A percentile compares a stretch with the other conserved stretches of the same genome.
phyloP scores from a whole-genome alignment of 805 yeast genomes.

The Naumovozyma dairenensis region DNA sequence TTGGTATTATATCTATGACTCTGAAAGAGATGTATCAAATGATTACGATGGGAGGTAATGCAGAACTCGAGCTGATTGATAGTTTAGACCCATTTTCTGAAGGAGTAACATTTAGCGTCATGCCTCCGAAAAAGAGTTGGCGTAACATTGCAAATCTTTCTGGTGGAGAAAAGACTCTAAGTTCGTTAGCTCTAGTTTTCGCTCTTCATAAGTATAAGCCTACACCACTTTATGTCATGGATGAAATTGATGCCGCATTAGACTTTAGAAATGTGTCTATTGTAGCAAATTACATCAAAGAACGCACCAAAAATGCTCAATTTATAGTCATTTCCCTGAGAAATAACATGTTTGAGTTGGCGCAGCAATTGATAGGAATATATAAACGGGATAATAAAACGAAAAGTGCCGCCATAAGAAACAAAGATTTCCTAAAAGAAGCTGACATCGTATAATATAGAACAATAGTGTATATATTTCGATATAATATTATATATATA shows the following conservation, averaged over 20 bases:
- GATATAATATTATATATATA: not conserved
- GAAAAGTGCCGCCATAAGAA: constrained; percentile 66
- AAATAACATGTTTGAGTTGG: constrained; percentile 95
- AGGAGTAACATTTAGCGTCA: constrained; percentile 91
- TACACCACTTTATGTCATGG: constrained; percentile 96
- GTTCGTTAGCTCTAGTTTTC: constrained; percentile 90
- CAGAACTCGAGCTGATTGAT: constrained; percentile 91
- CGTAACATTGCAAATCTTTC: constrained; percentile 87
- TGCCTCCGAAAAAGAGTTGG: constrained; percentile 99
- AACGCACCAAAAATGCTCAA: constrained; percentile 92
- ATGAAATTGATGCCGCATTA: constrained; percentile 96
- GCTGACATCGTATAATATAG: not conserved
- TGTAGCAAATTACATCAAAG: constrained; percentile 94
- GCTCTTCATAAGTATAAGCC: constrained; percentile 95
- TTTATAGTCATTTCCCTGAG: constrained; percentile 90
- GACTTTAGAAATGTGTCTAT: constrained; percentile 95
- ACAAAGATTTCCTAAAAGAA: constrained; percentile 38
- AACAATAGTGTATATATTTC: not conserved
- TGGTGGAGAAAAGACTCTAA: constrained; percentile 95
- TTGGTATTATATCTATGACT: constrained; percentile 73
- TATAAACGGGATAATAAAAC: constrained; percentile 92
- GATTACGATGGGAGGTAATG: constrained; percentile 99
- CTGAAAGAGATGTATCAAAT: constrained; percentile 95
- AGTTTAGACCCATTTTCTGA: constrained; percentile 96
- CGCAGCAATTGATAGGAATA: constrained; percentile 89